These are phyloP conservation scores for Scopulariopsis brevicaulis DNA, from an alignment of 2,329 filamentous ascomycete species.

Conservation along the genomic window DNA sequence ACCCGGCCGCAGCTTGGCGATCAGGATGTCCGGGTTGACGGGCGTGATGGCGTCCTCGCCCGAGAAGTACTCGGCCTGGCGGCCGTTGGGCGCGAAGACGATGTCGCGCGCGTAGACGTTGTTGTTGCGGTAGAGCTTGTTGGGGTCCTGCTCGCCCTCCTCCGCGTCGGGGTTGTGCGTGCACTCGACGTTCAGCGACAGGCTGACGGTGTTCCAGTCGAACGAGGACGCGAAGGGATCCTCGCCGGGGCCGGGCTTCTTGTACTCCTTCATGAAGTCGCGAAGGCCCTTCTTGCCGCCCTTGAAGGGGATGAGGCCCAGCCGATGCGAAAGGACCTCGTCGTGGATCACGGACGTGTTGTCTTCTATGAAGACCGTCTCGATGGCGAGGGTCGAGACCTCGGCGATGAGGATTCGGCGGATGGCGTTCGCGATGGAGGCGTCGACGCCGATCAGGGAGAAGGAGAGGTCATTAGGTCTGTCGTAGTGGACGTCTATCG, in stretches of 20 bases:
- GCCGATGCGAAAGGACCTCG: conserved; percentile 81
- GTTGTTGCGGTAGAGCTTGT: conserved; percentile 75
- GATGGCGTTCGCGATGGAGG: conserved; percentile 91
- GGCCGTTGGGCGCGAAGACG: conserved; percentile 63
- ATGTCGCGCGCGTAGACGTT: conserved; percentile 74
- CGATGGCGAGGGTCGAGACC: conserved; percentile 87
- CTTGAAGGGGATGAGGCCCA: conserved; percentile 83
- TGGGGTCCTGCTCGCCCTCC: conserved; percentile 65
- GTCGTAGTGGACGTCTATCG: conserved; percentile 77
- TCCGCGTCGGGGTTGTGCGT: conserved; percentile 64
- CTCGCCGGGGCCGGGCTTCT: conserved; percentile 54
- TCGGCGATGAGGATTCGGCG: conserved; percentile 92
- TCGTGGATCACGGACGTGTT: conserved; percentile 98
- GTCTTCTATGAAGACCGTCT: conserved; percentile 85
- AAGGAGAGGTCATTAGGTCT: conserved; percentile 69
- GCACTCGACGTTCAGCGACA: conserved; percentile 70
- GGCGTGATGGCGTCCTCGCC: conserved; percentile 59
- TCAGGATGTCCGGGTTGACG: conserved; percentile 82
- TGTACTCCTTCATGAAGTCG: conserved; percentile 72
- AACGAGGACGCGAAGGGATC: conserved; percentile 47
- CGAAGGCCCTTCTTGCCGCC: conserved; percentile 65
- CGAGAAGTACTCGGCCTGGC: conserved; percentile 58
- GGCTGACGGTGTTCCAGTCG: conserved; percentile 80
- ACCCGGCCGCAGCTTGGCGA: conserved; percentile 86
- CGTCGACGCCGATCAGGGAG: conserved; percentile 84